phyloP scores from a whole-genome alignment of 2,329 filamentous ascomycete species.

The Verticillium tricorpus region DNA sequence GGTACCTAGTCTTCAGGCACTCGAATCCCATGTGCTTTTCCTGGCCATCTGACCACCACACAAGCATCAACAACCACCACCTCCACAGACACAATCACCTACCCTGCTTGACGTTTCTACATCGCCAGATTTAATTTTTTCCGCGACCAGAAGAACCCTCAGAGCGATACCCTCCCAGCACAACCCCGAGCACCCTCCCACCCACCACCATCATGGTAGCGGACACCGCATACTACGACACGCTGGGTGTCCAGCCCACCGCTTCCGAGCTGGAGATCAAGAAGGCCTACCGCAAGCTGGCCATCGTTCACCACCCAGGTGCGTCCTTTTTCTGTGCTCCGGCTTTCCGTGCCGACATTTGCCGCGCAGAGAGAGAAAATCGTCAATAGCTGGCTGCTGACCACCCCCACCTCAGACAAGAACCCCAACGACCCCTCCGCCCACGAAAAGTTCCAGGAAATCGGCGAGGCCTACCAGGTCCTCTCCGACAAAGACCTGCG shows the following conservation, averaged over 20 bases:
- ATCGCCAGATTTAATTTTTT: background rate
- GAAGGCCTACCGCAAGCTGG: constrained; percentile 91
- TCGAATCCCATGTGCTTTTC: constrained; percentile 1
- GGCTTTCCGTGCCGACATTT: background rate
- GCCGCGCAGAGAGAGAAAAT: background rate
- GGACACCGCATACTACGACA: constrained; percentile 86
- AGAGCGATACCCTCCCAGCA: background rate
- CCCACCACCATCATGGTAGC: constrained; percentile 66
- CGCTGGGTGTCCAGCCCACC: constrained; percentile 75
- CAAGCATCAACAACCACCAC: background rate
- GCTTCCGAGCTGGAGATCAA: constrained; percentile 93
- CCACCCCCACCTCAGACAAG: constrained; percentile 62
- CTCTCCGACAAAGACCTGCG: constrained; percentile 84
- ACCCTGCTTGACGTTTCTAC: background rate
- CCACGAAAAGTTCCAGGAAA: constrained; percentile 89
- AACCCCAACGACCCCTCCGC: constrained; percentile 95
- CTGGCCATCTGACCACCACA: background rate
- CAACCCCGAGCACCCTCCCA: background rate
- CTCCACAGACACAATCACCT: background rate
- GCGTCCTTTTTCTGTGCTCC: constrained; percentile 18
- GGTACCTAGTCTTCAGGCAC: background rate
- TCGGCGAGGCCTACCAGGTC: constrained; percentile 72
- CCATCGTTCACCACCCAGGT: constrained; percentile 90
- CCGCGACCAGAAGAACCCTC: background rate
- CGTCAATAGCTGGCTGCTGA: constrained; percentile 3